Base-by-base conservation (phyloP, 805 yeast genomes). In the Lachancea fermentati region DNA sequence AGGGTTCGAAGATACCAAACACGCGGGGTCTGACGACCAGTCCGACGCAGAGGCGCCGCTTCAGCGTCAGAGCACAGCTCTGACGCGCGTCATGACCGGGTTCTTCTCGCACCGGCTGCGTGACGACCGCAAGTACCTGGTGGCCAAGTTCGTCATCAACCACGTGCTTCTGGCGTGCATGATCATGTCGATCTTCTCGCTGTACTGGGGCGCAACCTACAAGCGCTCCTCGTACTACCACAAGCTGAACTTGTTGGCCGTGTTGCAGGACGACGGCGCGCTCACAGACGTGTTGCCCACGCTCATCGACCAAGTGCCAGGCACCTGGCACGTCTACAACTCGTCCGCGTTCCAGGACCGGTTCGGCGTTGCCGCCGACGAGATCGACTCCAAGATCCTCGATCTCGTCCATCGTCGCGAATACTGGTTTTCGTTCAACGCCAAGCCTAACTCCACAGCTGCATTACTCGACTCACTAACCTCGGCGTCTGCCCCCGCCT, bases 371-470 rank as follows among this genome's bases (percentile, higher is more conserved):
- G 47, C 57, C 40, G 37, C 45, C 40, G 45, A 45, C 47, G 37
- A 47, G 8, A 39, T 60, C 6, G 48, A 55, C 25, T 66, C 66
- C 3, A 72, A 73, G 47, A 54, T 79, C 15, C 26, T 57, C 30
- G 49, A 68, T 25, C 60, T 62, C 39, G 69, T 83, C 3, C 76
- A 73, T 49, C 72, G 71, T 38, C 75, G 79, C 57, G 51, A 71
- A 13, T 80, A 70, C 51, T 84, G 91, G 93, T 71, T 74, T 17
- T 73, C 81, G 0, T 62, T 81, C 26, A 73, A 76, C 46, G 74
- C 82, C 25, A 51, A 56, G 15, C 59, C 68, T 11, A 71, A 75
- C 50, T 76, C 82, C 1, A 67, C 78, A 4, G 50, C 48, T 22
- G 34, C 45, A 8, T 39, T 60, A 3, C 39, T 51, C 28, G 30